phyloP scores from a whole-genome alignment of 106 monocot species.

The Xerophyta viscosa region DNA sequence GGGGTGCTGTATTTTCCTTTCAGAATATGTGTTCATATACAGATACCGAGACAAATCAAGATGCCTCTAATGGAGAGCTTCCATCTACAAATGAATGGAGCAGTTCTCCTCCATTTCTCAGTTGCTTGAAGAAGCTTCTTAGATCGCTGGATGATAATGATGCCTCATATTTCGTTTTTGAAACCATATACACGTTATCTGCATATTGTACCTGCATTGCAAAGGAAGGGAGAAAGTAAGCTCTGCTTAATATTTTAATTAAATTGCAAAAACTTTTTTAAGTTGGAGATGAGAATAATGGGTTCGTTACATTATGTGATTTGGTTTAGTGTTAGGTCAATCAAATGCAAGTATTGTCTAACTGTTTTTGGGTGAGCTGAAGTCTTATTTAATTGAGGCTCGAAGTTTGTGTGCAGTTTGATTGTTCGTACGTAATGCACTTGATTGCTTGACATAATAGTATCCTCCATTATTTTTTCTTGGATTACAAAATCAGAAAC shows the following conservation, averaged over 20 bases:
- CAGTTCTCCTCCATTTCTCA: conserved; percentile 44
- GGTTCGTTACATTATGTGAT: too few species aligned
- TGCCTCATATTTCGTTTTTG: conserved; percentile 24
- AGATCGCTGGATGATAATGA: conserved; percentile 27
- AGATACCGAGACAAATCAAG: conserved; percentile 25
- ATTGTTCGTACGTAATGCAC: too few species aligned
- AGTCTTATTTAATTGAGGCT: too few species aligned
- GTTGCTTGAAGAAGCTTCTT: conserved; percentile 67
- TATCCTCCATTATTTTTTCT: too few species aligned
- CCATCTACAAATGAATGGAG: conserved; percentile 27
- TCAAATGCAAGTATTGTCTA: too few species aligned
- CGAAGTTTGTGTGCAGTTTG: too few species aligned
- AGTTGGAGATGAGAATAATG: too few species aligned
- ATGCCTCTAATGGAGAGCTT: conserved; percentile 7
- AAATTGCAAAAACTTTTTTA: too few species aligned
- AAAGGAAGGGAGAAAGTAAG: conserved; percentile 48
- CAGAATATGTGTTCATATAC: conserved; percentile 10
- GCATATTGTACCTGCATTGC: conserved; percentile 36
- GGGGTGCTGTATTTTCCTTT: conserved; percentile 33
- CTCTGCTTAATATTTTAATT: conserved; percentile 1
- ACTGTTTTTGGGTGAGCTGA: too few species aligned
- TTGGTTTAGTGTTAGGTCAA: too few species aligned
- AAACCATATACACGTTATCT: conserved; percentile 47
- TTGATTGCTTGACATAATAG: too few species aligned
- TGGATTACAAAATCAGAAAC: too few species aligned